These are phyloP conservation scores for Aspergillus aculeatinus DNA, from an alignment of 2,329 filamentous ascomycete species.

Conservation along the genomic window DNA sequence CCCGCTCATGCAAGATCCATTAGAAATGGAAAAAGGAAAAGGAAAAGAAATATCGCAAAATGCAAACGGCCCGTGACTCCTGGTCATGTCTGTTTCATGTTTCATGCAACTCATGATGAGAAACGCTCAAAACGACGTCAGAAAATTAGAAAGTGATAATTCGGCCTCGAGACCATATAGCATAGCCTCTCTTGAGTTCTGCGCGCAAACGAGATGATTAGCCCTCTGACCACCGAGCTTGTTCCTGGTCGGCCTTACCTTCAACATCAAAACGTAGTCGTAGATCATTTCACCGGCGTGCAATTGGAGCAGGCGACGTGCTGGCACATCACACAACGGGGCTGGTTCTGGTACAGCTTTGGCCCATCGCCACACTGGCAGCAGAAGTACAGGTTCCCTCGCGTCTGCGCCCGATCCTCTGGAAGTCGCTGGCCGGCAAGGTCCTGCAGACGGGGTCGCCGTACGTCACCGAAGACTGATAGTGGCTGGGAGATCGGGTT, in stretches of 20 bases:
- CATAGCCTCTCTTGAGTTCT: not conserved
- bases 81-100: constrained; percentile 11
- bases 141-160: not conserved
- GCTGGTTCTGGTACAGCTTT: constrained; percentile 37
- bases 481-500: not conserved
- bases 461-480: not conserved
- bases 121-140: constrained; percentile 8
- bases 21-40: not conserved
- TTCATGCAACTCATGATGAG: constrained; percentile 1
- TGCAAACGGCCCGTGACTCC: constrained; percentile 5
- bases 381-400: constrained; percentile 37
- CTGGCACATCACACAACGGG: constrained; percentile 33
- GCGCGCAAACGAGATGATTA: not conserved
- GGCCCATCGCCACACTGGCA: constrained; percentile 42
- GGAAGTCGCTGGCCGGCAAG: constrained; percentile 7
- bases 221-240: not conserved
- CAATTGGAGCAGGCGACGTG: constrained; percentile 34
- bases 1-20: not conserved
- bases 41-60: constrained; percentile 12
- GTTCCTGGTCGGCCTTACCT: not conserved
- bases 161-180: not conserved
- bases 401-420: not conserved
- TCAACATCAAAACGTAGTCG: not conserved
- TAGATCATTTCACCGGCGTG: constrained; percentile 28
- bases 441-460: not conserved